Conservation (phyloP, 371 early-diverging fungal species). For the Blakeslea trispora region DNA sequence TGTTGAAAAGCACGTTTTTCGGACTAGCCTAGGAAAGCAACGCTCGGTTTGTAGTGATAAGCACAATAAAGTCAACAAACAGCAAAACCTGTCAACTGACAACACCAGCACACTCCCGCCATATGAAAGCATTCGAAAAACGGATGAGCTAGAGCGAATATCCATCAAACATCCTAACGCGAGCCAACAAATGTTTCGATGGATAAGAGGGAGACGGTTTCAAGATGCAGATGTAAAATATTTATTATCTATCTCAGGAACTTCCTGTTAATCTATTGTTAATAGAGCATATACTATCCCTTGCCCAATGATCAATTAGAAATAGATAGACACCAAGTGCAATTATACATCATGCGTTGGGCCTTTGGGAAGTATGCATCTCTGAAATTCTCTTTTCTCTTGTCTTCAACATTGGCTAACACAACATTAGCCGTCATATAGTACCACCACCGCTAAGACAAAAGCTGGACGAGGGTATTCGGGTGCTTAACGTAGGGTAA, state of each 20-base stretch:
- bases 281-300: slow-evolving; percentile 4
- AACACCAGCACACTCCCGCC: background rate
- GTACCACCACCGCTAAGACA: slow-evolving; percentile 12
- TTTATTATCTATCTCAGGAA: background rate
- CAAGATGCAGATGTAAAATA: slow-evolving; percentile 1
- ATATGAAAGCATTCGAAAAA: background rate
- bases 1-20: background rate
- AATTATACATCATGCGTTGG: slow-evolving; percentile 20
- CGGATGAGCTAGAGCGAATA: background rate
- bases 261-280: background rate
- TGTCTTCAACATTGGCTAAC: background rate
- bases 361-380: slow-evolving; percentile 12
- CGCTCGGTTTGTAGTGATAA: background rate
- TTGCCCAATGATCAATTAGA: slow-evolving; percentile 12
- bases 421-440: slow-evolving; percentile 16
- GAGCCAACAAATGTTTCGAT: slow-evolving; percentile 3
- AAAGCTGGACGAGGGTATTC: slow-evolving; percentile 13
- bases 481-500: slow-evolving; percentile 24
- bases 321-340: slow-evolving; percentile 14
- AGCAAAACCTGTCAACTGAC: background rate
- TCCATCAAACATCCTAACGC: background rate
- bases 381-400: background rate
- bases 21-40: background rate
- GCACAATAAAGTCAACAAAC: background rate
- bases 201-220: slow-evolving; percentile 6